Conservation (phyloP, 2,329 filamentous ascomycete genomes). For the Epichloe amarillans region DNA sequence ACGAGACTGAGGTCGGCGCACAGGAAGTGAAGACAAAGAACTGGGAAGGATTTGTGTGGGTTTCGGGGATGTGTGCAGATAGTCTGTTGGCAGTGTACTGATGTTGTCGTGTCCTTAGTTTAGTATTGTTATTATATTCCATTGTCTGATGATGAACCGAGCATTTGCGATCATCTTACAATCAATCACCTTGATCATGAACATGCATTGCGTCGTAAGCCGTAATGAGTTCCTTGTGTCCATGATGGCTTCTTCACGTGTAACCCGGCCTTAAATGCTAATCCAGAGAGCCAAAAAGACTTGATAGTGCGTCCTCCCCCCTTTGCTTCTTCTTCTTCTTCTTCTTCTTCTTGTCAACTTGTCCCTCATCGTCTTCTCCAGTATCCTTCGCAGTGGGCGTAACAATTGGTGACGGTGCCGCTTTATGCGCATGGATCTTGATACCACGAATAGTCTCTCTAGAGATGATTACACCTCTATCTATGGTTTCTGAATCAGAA, state of each 20-base stretch:
- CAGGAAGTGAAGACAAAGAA: slow-evolving; percentile 14
- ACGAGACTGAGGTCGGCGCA: slow-evolving; percentile 12
- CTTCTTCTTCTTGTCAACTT: slow-evolving; percentile 28
- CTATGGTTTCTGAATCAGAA: slow-evolving; percentile 5
- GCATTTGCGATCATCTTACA: background rate
- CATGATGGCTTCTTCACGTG: too few species aligned
- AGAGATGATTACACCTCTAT: slow-evolving; percentile 18
- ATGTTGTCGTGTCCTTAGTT: background rate
- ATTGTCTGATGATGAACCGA: background rate
- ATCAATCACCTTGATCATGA: background rate
- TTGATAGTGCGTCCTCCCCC: slow-evolving; percentile 58
- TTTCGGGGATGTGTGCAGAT: slow-evolving; percentile 8
- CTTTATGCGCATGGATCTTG: background rate
- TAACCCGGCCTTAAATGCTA: background rate
- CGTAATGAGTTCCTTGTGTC: background rate
- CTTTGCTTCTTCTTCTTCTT: slow-evolving; percentile 31
- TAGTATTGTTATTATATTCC: background rate
- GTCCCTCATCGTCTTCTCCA: slow-evolving; percentile 10
- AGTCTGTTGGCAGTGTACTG: background rate
- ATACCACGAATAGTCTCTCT: slow-evolving; percentile 9
- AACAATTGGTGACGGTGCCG: background rate
- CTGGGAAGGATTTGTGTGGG: slow-evolving; percentile 13
- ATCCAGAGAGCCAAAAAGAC: slow-evolving; percentile 49
- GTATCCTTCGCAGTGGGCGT: background rate
- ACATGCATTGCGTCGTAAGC: background rate